Evolutionary conservation across 345 rosid species (phyloP), one percentile per base, ranked within the genome.

Genomic region (Durio zibethinus): DNA sequence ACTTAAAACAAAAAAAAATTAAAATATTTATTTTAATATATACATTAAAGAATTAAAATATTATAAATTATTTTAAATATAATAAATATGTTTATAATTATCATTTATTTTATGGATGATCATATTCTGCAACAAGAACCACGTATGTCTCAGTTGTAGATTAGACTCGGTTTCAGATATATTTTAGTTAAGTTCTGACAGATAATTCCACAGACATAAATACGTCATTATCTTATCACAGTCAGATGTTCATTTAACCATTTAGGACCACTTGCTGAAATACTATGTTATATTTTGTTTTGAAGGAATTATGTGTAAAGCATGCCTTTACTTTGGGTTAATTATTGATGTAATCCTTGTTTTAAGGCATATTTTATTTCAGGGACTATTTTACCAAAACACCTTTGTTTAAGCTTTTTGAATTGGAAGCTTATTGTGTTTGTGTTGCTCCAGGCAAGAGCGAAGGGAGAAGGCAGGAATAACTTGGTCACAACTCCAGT

Each of bases 401-500:
- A 56, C 31, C 27, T n/a, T 54, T n/a, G 25, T 74, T 76, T n/a
- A 54, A 21, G 27, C 15, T 9, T 56, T 56, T 10, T 15, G 4
- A 48, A 10, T 56, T 60, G 31, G 27, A 60, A 60, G 0, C 12
- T 63, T 35, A 7, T 53, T 80, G 43, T 72, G 59, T 74, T 48
- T 79, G 53, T 80, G 59, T 77, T 68, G 25, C 71, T 81, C 52
- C 84, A 82, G 87, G 78, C 64, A 40, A 65, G 29, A 18, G 53
- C 29, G 57, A 72, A 50, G 54, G 54, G 54, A 61, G 85, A 77
- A 73, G 77, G 54, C 23, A 80, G 33, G 29, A 80, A 66, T 12
- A 42, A 33, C 4, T 69, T 7, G n/a, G 57, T 33, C 57, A 61
- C 60, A 48, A 85, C 89, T 63, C 83, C 89, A 1, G 47, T 87